A percentile compares a stretch with the other conserved stretches of the same genome.
These are phyloP conservation scores for Globisporangium okanoganense DNA, from an alignment of 352 stramenopile genomes.

Conservation along the genomic window DNA sequence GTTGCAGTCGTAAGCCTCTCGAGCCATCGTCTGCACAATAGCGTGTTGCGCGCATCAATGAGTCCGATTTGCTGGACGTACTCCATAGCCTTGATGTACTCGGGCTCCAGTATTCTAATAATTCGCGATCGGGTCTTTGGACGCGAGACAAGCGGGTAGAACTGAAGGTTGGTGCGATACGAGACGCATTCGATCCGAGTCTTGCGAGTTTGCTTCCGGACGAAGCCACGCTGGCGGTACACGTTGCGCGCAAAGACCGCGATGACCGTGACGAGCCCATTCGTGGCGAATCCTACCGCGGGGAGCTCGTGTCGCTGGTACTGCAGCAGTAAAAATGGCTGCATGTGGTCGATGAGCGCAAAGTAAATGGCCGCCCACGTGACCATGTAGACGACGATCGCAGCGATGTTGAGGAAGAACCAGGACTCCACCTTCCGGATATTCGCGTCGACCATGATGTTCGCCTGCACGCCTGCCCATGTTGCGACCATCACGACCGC, in stretches of 20 bases:
- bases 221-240: slow-evolving; percentile 2
- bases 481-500: slow-evolving; percentile 3
- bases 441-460: slow-evolving; percentile 17
- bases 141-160: not conserved
- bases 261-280: slow-evolving; percentile 11
- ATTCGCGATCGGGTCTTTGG: not conserved
- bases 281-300: slow-evolving; percentile 6
- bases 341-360: slow-evolving; percentile 6
- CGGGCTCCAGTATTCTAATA: not conserved
- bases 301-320: slow-evolving; percentile 7
- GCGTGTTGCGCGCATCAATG: slow-evolving; percentile 8
- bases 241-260: slow-evolving; percentile 14
- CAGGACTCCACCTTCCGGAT: slow-evolving; percentile 7
- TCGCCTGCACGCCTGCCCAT: slow-evolving; percentile 9
- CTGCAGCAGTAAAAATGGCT: not conserved
- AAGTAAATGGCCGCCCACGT: not conserved
- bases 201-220: not conserved
- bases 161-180: slow-evolving; percentile 12
- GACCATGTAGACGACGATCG: not conserved
- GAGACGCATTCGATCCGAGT: slow-evolving; percentile 7
- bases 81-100: slow-evolving; percentile 10
- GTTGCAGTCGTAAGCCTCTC: not conserved
- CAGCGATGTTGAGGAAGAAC: slow-evolving; percentile 7
- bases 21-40: not conserved
- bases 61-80: slow-evolving; percentile 3